Base-by-base conservation (phyloP, 768 basidiomycete genomes). In the Lyophyllum semitale region DNA sequence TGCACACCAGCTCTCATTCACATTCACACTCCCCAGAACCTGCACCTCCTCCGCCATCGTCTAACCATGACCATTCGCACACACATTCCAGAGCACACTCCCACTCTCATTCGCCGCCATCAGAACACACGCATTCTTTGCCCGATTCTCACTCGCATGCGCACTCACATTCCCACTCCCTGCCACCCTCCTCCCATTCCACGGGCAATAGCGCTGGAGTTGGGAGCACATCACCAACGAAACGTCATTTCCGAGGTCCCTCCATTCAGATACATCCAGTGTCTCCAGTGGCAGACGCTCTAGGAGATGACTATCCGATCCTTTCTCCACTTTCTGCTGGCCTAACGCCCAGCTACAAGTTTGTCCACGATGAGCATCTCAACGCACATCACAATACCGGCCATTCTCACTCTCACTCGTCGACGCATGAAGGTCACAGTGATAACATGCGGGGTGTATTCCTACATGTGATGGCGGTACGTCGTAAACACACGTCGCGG, bases 381-480 rank as follows among this genome's bases (percentile, higher is more conserved):
- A 72, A 71, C 22, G 69, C 74, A 41, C 74, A 77, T 59, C 79
- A 81, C 57, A 70, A 83, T 20, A 58, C 68, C 20, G 68, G 65
- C 25, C 76, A 76, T 51, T 62, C 66, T 13, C 84, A 86, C 67
- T 69, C 72, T 2, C 85, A 82, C 63, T 69, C 71, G 38, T 78
- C 78, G 27, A 71, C 75, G 11, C 89, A 88, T 61, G 89, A 94
- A 69, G 89, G 91, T 0, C 94, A 96, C 65, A 93, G 91, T 71
- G 93, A 98, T 70, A 99, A 99, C 68, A 99, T 99, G 97, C 89
- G 95, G 30, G 97, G 97, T 17, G 95, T 99, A 62, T 99, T 99
- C 69, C 73, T 98, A 53, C 96, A 99, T 66, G 96, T 99, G 44
- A 88, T 97, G 87, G 95, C 95, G 54, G 91, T 92, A 73, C 61